Percentiles rank a stretch among this genome's conserved stretches.
Conservation (phyloP, 2,329 filamentous ascomycete species). For the Claviceps maximensis region DNA sequence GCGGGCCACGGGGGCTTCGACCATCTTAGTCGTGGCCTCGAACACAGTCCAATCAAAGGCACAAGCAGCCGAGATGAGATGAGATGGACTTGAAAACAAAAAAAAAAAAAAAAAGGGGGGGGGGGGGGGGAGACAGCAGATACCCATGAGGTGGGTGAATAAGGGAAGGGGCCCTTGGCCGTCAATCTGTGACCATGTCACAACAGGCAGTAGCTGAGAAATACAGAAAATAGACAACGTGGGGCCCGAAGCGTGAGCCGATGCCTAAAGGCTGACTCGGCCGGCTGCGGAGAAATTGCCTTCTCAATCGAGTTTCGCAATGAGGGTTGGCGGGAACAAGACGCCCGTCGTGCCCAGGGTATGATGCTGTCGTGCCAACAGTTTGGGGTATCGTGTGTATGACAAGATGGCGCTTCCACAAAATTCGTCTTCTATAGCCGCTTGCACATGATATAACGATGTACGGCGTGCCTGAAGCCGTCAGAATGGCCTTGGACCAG, state of each 20-base stretch:
- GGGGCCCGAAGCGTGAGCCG: not conserved
- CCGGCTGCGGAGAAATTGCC: not conserved
- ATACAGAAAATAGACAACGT: not conserved
- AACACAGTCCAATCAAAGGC: conserved; percentile 2
- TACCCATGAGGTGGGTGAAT: not conserved
- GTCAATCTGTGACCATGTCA: not conserved
- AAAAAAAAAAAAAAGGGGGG: not conserved
- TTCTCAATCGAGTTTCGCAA: not conserved
- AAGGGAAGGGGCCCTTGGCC: not conserved
- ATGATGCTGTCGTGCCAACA: not conserved
- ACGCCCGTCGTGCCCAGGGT: conserved; percentile 1
- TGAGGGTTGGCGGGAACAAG: not conserved
- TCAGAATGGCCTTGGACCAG: not conserved
- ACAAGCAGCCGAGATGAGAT: conserved; percentile 2
- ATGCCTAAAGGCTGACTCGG: conserved; percentile 1
- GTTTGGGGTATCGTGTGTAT: not conserved
- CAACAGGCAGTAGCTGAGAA: not conserved
- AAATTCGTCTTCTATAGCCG: not conserved
- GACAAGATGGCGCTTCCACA: conserved; percentile 1
- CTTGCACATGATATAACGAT: not conserved
- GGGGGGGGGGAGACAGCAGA: not conserved
- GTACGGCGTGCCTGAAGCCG: not conserved
- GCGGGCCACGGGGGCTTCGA: not conserved
- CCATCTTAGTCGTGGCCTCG: not conserved
- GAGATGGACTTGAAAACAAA: not conserved